phyloP scores from a whole-genome alignment of 2,329 filamentous ascomycete species.

The Trichoderma atroviride region DNA sequence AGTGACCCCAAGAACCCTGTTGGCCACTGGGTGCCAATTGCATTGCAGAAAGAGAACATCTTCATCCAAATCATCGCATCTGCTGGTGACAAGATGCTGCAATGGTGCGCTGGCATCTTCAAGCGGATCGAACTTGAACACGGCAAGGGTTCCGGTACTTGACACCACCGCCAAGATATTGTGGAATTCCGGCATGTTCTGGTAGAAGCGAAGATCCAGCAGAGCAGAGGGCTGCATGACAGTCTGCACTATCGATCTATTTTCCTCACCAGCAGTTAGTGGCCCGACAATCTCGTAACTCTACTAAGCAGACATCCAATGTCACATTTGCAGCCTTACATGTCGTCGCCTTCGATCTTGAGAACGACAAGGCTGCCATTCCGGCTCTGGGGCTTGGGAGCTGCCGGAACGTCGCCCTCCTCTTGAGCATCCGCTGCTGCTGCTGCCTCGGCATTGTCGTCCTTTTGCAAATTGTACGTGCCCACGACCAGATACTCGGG shows the following conservation, averaged over 20 bases:
- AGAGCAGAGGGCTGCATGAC: conserved; percentile 70
- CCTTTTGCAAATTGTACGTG: conserved; percentile 75
- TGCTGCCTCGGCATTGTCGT: conserved; percentile 33
- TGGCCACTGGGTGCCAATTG: conserved; percentile 66
- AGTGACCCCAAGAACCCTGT: conserved; percentile 66
- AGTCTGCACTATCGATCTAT: conserved; percentile 52
- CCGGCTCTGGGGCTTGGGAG: conserved; percentile 58
- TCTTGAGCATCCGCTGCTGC: neutral
- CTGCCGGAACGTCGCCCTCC: neutral
- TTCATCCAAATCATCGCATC: conserved; percentile 54
- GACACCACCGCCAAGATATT: conserved; percentile 73
- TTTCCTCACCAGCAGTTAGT: conserved; percentile 19
- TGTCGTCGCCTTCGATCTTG: conserved; percentile 50
- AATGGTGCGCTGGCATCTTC: conserved; percentile 40
- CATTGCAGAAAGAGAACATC: conserved; percentile 71
- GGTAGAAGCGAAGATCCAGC: conserved; percentile 82
- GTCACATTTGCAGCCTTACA: conserved; percentile 54
- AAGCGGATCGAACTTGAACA: conserved; percentile 59
- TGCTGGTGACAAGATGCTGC: conserved; percentile 48
- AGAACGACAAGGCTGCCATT: conserved; percentile 76
- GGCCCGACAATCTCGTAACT: neutral
- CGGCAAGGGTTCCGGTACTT: conserved; percentile 70
- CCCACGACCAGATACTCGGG: conserved; percentile 75
- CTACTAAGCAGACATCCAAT: neutral
- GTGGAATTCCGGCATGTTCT: conserved; percentile 39